Evolutionary conservation across 768 basidiomycete species (phyloP).

Genomic region (Lactarius indigo): DNA sequence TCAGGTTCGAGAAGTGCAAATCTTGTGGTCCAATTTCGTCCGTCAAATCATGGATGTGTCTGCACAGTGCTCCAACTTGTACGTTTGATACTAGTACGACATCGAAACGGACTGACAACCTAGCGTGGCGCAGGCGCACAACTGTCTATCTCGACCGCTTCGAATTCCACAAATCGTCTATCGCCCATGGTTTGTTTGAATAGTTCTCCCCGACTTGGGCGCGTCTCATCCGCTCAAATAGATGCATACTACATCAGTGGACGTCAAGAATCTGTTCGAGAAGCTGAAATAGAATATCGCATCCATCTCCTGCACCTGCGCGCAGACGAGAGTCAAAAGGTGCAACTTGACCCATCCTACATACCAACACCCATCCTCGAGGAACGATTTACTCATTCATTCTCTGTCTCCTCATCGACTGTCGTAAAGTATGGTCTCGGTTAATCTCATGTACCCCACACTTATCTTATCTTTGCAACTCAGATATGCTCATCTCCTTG

Average conservation of each 20-base stretch:
- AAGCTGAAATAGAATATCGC: slow-evolving; percentile 12
- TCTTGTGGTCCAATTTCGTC: slow-evolving; percentile 5
- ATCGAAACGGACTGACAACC: background rate
- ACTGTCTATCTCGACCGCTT: background rate
- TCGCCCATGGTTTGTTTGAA: background rate
- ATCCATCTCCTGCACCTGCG: slow-evolving; percentile 11
- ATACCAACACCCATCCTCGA: slow-evolving; percentile 13
- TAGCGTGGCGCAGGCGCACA: background rate
- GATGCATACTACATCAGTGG: slow-evolving; percentile 15
- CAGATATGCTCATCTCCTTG: slow-evolving; percentile 21
- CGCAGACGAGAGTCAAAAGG: slow-evolving; percentile 10
- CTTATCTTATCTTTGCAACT: background rate
- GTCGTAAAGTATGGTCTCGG: slow-evolving; percentile 3
- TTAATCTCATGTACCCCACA: background rate
- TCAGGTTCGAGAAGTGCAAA: background rate
- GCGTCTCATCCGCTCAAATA: background rate
- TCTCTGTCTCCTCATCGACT: background rate
- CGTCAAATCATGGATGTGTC: background rate
- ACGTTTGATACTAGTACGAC: no score
- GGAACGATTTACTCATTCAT: background rate
- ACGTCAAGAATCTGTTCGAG: slow-evolving; percentile 1
- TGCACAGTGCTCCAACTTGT: slow-evolving; percentile 8
- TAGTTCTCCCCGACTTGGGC: no score
- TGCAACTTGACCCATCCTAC: slow-evolving; percentile 21
- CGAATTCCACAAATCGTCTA: background rate